Percentiles rank a stretch among this genome's conserved stretches.
Evolutionary conservation across 2,329 filamentous ascomycete genomes (phyloP).

Genomic region (Colletotrichum cuscutae): DNA sequence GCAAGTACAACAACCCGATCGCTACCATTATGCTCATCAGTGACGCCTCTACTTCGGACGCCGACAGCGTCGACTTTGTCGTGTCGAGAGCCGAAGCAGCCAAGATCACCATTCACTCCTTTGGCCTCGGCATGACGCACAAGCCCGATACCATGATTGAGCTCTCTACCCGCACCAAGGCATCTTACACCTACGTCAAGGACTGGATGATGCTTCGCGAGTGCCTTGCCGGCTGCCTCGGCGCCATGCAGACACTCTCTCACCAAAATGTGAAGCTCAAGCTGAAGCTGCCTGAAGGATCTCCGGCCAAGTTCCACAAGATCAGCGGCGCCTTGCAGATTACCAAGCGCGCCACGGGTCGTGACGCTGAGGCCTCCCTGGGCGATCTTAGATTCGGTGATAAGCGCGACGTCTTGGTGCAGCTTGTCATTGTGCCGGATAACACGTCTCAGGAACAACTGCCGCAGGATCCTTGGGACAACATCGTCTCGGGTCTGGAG

Average conservation of each 20-base stretch:
- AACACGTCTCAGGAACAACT: conserved; percentile 83
- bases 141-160: conserved; percentile 99
- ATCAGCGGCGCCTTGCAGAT: conserved; percentile 97
- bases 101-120: conserved; percentile 97
- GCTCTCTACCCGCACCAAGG: conserved; percentile 93
- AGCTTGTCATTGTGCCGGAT: conserved; percentile 91
- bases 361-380: conserved; percentile 91
- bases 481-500: conserved; percentile 93
- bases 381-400: conserved; percentile 96
- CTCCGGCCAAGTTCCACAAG: conserved; percentile 97
- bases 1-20: conserved; percentile 94
- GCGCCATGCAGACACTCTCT: conserved; percentile 91
- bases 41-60: conserved; percentile 93
- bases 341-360: conserved; percentile 93
- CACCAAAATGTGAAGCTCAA: conserved; percentile 98
- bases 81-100: conserved; percentile 96
- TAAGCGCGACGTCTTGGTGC: conserved; percentile 92
- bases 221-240: conserved; percentile 92
- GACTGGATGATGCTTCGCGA: conserved; percentile 99
- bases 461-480: conserved; percentile 96
- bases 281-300: conserved; percentile 92
- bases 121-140: conserved; percentile 94
- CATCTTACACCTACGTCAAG: conserved; percentile 97
- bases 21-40: conserved; percentile 97
- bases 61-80: conserved; percentile 96